Evolutionary conservation across 768 basidiomycete genomes (phyloP).

Genomic region (Tulasnella sp.): DNA sequence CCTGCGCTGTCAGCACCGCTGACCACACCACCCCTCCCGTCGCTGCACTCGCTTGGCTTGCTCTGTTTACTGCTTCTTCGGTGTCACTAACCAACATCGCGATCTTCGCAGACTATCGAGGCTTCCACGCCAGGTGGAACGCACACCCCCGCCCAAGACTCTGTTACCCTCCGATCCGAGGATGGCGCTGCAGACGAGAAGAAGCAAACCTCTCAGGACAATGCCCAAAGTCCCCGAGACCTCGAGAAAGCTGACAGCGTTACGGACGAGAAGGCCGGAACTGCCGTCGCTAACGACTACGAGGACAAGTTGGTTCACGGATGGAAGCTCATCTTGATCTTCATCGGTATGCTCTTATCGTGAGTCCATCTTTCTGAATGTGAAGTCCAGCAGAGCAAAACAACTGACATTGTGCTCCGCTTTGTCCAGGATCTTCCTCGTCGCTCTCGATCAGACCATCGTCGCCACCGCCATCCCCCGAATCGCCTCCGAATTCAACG

Average conservation of each 20-base stretch:
- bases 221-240: too few species aligned
- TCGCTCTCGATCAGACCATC: constrained; percentile 27
- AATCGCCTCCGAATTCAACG: constrained; percentile 27
- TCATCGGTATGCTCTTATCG: constrained; percentile 19
- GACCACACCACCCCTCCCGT: too few species aligned
- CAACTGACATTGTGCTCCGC: not conserved
- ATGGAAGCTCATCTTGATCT: constrained; percentile 8
- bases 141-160: not conserved
- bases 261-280: not conserved
- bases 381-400: not conserved
- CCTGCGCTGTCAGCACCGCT: too few species aligned
- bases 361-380: not conserved
- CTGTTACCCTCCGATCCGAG: not conserved
- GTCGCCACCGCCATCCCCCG: constrained; percentile 23
- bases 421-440: constrained; percentile 11
- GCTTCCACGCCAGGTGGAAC: too few species aligned
- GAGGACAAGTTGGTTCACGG: not conserved
- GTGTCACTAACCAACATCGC: too few species aligned
- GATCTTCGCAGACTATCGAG: too few species aligned
- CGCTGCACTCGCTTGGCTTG: too few species aligned
- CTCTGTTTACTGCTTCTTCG: too few species aligned
- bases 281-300: not conserved
- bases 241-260: not conserved
- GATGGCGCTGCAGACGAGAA: constrained; percentile 4
- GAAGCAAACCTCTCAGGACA: constrained; percentile 8